Base-by-base conservation (phyloP, 1,284 basidiomycete genomes). In the Wolfiporia cocos region DNA sequence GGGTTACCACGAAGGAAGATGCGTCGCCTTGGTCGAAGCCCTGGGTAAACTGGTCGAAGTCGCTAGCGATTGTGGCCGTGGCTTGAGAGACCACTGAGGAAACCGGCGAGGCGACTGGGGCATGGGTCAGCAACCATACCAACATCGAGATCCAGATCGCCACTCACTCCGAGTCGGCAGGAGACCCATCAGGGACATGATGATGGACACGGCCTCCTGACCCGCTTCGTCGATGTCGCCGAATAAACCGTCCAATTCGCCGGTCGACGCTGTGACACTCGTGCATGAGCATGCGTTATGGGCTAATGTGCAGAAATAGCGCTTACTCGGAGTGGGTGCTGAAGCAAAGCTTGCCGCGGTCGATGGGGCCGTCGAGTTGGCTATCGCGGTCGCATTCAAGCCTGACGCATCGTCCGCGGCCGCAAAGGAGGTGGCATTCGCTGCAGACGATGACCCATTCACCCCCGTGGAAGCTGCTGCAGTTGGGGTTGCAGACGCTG, bases 41-140 rank as follows among this genome's bases (percentile, higher is more conserved):
- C 20, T 28, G 31, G 6, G 18, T 41, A 7, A 41, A 20, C 32
- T 41, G 39, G 32, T 21, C 26, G 39, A 41, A 34, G 17, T 41
- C 39, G 5, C 22, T 21, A n/a, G 33, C 18, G 28, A 42, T 21
- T 1, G 26, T 26, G 21, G 21, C 12, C 19, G 40, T 42, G 6
- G 40, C 40, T 12, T 34, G n/a, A 22, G 34, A 23, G 1, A 34
- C 14, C 34, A 42, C 19, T 5, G 21, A 23, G 5, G 41, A 42
- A 12, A 24, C 41, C 12, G 34, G 26, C 3, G 39, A 20, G 26
- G 24, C 21, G 15, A n/a, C 41, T 42, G 11, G 11, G 18, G 39
- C 15, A 17, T 7, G 30, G 4, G 23, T 10, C 10, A 42, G 34
- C 18, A 14, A 32, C 9, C 7, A 36, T 17, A 17, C 26, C 20